Evolutionary conservation across 345 rosid genomes (phyloP), one percentile per base, ranked within the genome.

Genomic region (Brassica cretica): DNA sequence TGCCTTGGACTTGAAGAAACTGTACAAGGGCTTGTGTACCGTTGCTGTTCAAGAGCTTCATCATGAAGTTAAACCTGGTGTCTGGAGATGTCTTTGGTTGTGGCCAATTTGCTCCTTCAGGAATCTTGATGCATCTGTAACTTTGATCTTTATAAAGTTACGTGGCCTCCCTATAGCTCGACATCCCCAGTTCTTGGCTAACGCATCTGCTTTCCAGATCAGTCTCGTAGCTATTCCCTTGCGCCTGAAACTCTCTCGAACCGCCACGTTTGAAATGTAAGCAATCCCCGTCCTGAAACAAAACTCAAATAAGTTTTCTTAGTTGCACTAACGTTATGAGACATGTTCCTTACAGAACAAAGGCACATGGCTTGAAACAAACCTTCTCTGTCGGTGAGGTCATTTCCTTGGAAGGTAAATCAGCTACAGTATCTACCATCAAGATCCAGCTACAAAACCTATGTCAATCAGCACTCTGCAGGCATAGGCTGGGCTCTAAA

Each of bases 191-290:
- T 85, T 82, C 82, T 84, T 77, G 3, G 97, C 98, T 82, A 87
- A 85, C 71, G 92, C 91, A 85, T 95, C 97, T 14, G 96, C 99
- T 76, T 88, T 89, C 53, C 86, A 91, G 53, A 93, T 63, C 6
- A 93, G 96, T 78, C 85, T 82, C 80, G 90, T 93, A 0, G 91
- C 98, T 85, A 93, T 91, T 64, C 98, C 99, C 84, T 88, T 95
- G 64, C 89, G 82, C 0, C 94, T 83, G 80, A 80, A 93, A 73
- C 73, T 87, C 84, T 91, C 94, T 2, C 94, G 83, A 14, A 94
- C 98, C 0, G 96, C 98, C 21, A 92, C 98, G 41, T 89, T 92
- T 6, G 99, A 95, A 85, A 95, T 79, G 81, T 91, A 95, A 12
- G 96, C 98, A 32, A 92, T 85, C 82, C 96, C 97, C 1, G 92